Conservation (phyloP, 75 land plant species). For the Larix kaempferi region DNA sequence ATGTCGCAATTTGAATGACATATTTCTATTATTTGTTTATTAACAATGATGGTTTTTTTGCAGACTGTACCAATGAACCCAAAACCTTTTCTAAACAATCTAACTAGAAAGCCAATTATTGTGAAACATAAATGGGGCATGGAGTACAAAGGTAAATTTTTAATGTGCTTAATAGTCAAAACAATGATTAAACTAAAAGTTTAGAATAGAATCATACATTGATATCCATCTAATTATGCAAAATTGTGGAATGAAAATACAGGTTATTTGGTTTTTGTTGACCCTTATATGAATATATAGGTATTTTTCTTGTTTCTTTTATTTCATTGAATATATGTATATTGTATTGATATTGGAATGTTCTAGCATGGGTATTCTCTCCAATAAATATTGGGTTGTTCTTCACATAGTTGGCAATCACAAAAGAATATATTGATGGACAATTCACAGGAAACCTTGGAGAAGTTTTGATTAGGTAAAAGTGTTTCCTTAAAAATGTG, state of each 20-base stretch:
- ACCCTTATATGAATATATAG: conserved; percentile 98
- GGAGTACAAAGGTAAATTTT: conserved; percentile 89
- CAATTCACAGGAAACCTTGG: conserved; percentile 85
- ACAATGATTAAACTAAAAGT: neutral
- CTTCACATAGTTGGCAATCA: conserved; percentile 22
- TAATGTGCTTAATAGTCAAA: neutral
- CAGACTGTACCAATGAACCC: conserved; percentile 96
- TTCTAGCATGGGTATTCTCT: conserved; percentile 5
- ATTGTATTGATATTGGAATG: conserved; percentile 3
- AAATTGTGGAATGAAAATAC: conserved; percentile 1
- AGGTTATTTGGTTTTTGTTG: conserved; percentile 94
- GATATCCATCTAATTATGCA: neutral
- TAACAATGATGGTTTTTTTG: neutral
- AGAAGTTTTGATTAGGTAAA: conserved; percentile 90
- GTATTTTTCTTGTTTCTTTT: conserved; percentile 24
- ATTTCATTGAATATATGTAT: neutral
- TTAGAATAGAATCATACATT: neutral
- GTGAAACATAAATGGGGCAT: conserved; percentile 99
- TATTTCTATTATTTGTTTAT: neutral
- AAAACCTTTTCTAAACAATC: conserved; percentile 90
- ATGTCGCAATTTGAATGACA: neutral
- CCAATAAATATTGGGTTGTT: neutral
- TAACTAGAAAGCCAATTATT: conserved; percentile 94
- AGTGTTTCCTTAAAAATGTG: no score
- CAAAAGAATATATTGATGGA: conserved; percentile 94